Evolutionary conservation across 768 basidiomycete genomes (phyloP), one percentile per base, ranked within the genome.

Genomic region (Solioccasus polychromus): DNA sequence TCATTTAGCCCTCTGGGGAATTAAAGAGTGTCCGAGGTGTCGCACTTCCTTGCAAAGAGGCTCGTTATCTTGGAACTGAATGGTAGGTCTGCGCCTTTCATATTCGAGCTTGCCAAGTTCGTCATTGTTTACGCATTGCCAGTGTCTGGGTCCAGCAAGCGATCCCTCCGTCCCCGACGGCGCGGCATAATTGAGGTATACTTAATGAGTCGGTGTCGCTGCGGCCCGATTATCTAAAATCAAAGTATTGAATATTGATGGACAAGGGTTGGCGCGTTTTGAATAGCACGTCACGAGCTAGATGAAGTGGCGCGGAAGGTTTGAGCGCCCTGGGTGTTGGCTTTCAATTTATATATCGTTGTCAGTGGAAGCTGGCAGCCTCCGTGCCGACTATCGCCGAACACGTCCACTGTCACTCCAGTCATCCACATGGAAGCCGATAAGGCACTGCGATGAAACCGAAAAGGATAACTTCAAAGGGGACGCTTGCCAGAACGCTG

Each of bases 1-100:
- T 45, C 35, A 57, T 60, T 24, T 52, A 44, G 19, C 61, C 47
- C 35, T 39, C 47, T 54, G 50, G 48, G 61, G 50, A 58, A 58
- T 57, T 51, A 54, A 48, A 23, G 18, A 50, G 34, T 34, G 32
- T 30, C 41, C 35, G 49, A 37, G 23, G 26, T 37, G 35, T 44
- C 14, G 18, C 24, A 50, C 45, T 31, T 18, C 48, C 45, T 26
- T 35, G 46, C 55, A 54, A 45, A 57, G 41, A 37, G 25, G 35
- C 28, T 45, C 23, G 46, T 48, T 29, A 38, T 37, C 41, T 39
- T 41, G 44, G 48, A 42, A 35, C 19, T 47, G 28, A 31, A 54
- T 49, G 44, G 39, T 23, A 42, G 35, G 37, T 30, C 31, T 51
- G 44, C 47, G 48, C 37, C 41, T 29, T 54, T 49, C 35, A 47